phyloP scores from a whole-genome alignment of 345 rosid genomes.

The Theobroma cacao region DNA sequence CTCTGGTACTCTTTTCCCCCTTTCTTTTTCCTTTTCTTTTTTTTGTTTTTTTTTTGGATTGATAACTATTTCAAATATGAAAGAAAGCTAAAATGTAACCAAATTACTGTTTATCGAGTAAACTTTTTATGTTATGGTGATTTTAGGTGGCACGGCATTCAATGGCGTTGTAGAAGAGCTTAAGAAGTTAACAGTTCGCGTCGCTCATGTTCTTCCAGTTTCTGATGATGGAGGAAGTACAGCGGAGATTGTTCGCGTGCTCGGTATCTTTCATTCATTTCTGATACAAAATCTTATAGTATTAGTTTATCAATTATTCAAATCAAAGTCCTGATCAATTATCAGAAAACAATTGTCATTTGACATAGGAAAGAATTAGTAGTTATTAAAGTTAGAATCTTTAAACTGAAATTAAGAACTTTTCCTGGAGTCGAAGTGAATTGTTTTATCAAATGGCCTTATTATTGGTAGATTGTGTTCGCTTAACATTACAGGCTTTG shows the following conservation, averaged over 20 bases:
- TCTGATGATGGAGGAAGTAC: slow-evolving; percentile 98
- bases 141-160: slow-evolving; percentile 88
- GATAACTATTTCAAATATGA: background rate
- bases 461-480: background rate
- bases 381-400: background rate
- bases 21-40: background rate
- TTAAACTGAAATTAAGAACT: background rate
- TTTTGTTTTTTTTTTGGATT: background rate
- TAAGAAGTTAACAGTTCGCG: slow-evolving; percentile 75
- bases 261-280: slow-evolving; percentile 41
- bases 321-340: background rate
- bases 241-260: slow-evolving; percentile 96
- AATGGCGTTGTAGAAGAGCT: slow-evolving; percentile 93
- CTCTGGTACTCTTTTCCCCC: slow-evolving; percentile 46
- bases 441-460: background rate
- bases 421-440: background rate
- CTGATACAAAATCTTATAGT: background rate
- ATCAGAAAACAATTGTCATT: background rate
- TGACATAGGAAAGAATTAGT: background rate
- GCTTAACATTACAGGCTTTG: background rate
- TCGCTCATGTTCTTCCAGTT: slow-evolving; percentile 91
- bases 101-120: background rate
- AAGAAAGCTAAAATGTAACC: background rate
- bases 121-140: background rate
- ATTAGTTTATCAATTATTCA: background rate